A percentile compares a stretch with the other conserved stretches of the same genome.
Conservation (phyloP, 768 basidiomycete species). For the Psilocybe subaeruginosa region DNA sequence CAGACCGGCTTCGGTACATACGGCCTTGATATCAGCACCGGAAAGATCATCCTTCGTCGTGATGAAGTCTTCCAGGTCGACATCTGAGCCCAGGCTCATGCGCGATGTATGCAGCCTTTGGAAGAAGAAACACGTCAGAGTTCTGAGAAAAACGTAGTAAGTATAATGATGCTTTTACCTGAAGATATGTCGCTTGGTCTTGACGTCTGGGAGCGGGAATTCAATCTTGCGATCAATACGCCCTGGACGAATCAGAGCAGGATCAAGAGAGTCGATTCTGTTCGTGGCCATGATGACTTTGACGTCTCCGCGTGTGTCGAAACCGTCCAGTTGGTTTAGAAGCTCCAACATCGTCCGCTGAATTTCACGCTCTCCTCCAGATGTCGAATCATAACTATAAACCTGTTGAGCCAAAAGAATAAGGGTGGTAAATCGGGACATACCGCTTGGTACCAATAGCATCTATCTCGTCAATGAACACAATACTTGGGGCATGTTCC, state of each 20-base stretch:
- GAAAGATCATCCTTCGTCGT: slow-evolving; percentile 95
- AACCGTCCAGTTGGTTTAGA: slow-evolving; percentile 98
- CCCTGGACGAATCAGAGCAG: slow-evolving; percentile 96
- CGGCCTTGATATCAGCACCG: slow-evolving; percentile 98
- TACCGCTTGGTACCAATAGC: slow-evolving; percentile 98
- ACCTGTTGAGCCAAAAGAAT: slow-evolving; percentile 13
- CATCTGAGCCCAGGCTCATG: slow-evolving; percentile 88
- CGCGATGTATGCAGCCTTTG: slow-evolving; percentile 87
- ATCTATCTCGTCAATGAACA: slow-evolving; percentile 99
- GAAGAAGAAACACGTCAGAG: slow-evolving; percentile 1
- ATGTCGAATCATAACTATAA: slow-evolving; percentile 92
- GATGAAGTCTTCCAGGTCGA: slow-evolving; percentile 95
- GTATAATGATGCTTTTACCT: slow-evolving; percentile 45
- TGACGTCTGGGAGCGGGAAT: slow-evolving; percentile 95
- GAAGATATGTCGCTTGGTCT: slow-evolving; percentile 99
- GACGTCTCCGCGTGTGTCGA: slow-evolving; percentile 98
- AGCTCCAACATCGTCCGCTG: slow-evolving; percentile 99
- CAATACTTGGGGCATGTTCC: slow-evolving; percentile 97
- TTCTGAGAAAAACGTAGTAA: background rate
- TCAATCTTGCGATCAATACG: slow-evolving; percentile 99
- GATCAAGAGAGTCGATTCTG: slow-evolving; percentile 95
- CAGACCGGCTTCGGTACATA: slow-evolving; percentile 98
- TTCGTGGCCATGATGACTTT: slow-evolving; percentile 99
- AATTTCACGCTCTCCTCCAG: slow-evolving; percentile 98
- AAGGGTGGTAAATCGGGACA: slow-evolving; percentile 19